A percentile compares a stretch with the other conserved stretches of the same genome.
These are phyloP conservation scores for Solidago caesia DNA, from an alignment of 129 eudicot species.

Conservation along the genomic window DNA sequence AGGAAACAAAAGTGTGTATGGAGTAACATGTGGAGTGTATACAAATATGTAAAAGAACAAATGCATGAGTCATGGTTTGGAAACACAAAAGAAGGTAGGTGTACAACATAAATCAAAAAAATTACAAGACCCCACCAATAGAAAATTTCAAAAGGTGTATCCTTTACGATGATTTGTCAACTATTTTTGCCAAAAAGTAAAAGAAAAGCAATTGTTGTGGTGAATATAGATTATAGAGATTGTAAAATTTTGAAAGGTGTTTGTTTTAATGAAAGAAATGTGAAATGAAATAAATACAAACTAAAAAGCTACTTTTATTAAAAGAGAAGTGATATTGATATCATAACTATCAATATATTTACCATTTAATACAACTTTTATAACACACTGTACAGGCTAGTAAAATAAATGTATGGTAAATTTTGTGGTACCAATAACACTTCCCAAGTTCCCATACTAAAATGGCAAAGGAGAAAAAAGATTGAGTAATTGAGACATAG, in stretches of 20 bases:
- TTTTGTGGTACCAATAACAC: no score
- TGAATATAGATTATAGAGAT: background rate
- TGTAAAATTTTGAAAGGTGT: background rate
- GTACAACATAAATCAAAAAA: slow-evolving; percentile 9
- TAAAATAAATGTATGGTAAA: no score
- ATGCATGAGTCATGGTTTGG: background rate
- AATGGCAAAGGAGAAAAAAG: background rate
- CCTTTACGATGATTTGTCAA: slow-evolving; percentile 23
- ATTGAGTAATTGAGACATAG: no score
- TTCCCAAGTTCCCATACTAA: no score
- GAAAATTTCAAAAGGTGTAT: slow-evolving; percentile 11
- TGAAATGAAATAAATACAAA: no score
- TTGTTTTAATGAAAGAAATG: background rate
- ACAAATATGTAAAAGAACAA: background rate
- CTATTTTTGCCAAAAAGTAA: slow-evolving; percentile 10
- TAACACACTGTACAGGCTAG: no score
- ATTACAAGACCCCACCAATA: slow-evolving; percentile 22
- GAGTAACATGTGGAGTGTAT: no score
- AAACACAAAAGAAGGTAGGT: background rate
- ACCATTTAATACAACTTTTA: no score
- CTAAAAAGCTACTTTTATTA: no score
- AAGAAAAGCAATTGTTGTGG: background rate
- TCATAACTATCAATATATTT: no score
- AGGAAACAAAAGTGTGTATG: no score
- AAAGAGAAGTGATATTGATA: no score